phyloP scores from a whole-genome alignment of 1,284 basidiomycete species.

The Ustilago loliicola region DNA sequence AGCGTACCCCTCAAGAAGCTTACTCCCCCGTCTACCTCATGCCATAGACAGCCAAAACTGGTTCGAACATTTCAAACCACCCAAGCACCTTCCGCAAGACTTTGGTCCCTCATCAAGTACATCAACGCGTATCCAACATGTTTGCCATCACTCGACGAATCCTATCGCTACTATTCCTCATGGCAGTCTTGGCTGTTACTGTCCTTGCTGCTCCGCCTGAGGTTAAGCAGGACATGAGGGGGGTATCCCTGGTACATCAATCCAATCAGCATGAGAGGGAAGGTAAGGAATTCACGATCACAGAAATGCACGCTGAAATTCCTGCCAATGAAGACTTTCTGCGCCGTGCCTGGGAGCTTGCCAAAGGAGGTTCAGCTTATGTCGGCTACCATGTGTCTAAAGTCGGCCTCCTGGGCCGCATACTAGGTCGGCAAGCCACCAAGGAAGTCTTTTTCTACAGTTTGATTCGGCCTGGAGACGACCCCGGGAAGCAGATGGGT shows the following conservation, averaged over 20 bases:
- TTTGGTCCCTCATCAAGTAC: too few species aligned
- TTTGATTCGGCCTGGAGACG: neutral
- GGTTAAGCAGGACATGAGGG: neutral
- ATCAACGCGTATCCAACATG: neutral
- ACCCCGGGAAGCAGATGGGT: neutral
- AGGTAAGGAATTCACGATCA: neutral
- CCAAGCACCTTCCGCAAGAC: too few species aligned
- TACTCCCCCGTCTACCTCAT: too few species aligned
- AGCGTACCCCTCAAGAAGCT: too few species aligned
- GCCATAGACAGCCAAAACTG: too few species aligned
- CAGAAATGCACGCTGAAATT: neutral
- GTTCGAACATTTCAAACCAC: too few species aligned
- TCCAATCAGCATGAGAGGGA: neutral
- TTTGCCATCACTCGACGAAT: neutral
- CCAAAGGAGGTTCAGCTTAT: neutral
- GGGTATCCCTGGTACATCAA: neutral
- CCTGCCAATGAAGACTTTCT: neutral
- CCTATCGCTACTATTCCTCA: neutral
- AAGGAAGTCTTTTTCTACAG: conserved; percentile 6
- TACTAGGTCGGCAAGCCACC: neutral
- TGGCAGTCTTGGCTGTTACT: neutral
- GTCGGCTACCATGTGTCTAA: neutral
- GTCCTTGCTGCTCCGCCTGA: neutral
- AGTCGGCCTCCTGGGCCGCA: too few species aligned
- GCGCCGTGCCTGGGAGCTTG: neutral